Evolutionary conservation across 768 basidiomycete species (phyloP).

Genomic region (Pleurotus djamor): DNA sequence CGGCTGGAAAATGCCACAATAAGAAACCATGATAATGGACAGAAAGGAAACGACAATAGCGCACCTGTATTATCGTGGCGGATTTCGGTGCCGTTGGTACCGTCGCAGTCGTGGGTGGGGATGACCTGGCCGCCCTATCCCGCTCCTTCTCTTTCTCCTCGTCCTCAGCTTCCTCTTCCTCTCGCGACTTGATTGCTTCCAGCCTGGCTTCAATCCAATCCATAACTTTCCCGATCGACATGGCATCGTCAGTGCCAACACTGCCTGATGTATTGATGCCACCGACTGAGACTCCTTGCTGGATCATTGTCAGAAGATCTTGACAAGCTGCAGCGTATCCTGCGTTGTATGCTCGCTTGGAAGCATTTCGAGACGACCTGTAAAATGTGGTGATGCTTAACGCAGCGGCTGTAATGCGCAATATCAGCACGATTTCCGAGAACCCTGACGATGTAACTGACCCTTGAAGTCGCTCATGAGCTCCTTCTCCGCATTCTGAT

Average conservation of each 20-base stretch:
- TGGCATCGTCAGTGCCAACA: constrained; percentile 50
- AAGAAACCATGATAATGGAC: constrained; percentile 9
- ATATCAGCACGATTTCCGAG: constrained; percentile 7
- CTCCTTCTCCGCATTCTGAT: constrained; percentile 80
- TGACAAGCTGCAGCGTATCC: constrained; percentile 81
- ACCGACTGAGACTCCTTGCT: constrained; percentile 73
- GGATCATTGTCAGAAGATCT: constrained; percentile 79
- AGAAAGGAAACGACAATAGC: constrained; percentile 22
- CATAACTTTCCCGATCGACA: constrained; percentile 79
- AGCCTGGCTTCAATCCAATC: constrained; percentile 84
- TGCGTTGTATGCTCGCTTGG: constrained; percentile 78
- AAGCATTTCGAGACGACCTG: constrained; percentile 72
- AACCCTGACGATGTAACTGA: constrained; percentile 20
- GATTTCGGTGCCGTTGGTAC: constrained; percentile 6
- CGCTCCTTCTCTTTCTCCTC: constrained; percentile 63
- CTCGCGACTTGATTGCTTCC: constrained; percentile 69
- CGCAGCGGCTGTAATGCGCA: constrained; percentile 59
- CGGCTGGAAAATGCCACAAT: constrained; percentile 15
- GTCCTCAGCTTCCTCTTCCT: constrained; percentile 84
- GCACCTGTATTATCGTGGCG: constrained; percentile 6
- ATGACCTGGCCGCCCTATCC: constrained; percentile 32
- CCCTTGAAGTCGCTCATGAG: constrained; percentile 82
- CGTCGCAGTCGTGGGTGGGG: no score
- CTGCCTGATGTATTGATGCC: constrained; percentile 39
- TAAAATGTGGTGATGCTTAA: constrained; percentile 84